These are phyloP conservation scores for Globisporangium nagaii DNA, from an alignment of 352 stramenopile species.

Conservation along the genomic window DNA sequence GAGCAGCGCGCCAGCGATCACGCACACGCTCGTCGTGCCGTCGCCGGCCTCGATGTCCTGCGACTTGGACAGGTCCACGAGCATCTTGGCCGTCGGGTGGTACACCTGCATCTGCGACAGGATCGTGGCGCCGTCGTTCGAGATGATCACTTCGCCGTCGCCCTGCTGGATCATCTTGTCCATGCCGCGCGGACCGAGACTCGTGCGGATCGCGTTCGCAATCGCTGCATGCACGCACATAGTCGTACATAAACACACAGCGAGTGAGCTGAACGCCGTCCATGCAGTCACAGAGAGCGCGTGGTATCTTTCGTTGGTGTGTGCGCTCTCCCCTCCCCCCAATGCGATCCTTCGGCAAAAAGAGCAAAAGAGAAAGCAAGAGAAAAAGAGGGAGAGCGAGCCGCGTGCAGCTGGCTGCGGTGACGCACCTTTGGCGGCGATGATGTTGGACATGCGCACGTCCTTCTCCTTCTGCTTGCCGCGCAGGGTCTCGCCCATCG, in stretches of 20 bases:
- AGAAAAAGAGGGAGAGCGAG: no score
- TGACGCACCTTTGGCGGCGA: slow-evolving; percentile 94
- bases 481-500: slow-evolving; percentile 68
- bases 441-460: slow-evolving; percentile 98
- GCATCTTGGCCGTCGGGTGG: slow-evolving; percentile 99
- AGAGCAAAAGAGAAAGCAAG: not conserved
- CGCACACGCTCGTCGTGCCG: slow-evolving; percentile 97
- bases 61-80: slow-evolving; percentile 98
- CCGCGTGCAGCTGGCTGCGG: no score
- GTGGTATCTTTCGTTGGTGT: no score
- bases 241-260: not conserved
- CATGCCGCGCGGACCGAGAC: slow-evolving; percentile 97
- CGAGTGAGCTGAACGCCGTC: not conserved
- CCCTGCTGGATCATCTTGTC: slow-evolving; percentile 99
- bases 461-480: slow-evolving; percentile 96
- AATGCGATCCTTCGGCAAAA: not conserved
- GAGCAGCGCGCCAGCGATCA: slow-evolving; percentile 98
- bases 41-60: slow-evolving; percentile 99
- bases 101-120: slow-evolving; percentile 97
- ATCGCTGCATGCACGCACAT: slow-evolving; percentile 76
- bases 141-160: slow-evolving; percentile 99
- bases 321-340: no score
- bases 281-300: no score
- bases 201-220: slow-evolving; percentile 97
- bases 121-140: slow-evolving; percentile 99